Evolutionary conservation across 371 early-diverging fungal species (phyloP), one percentile per base, ranked within the genome.

Genomic region (Mortierella sp.): DNA sequence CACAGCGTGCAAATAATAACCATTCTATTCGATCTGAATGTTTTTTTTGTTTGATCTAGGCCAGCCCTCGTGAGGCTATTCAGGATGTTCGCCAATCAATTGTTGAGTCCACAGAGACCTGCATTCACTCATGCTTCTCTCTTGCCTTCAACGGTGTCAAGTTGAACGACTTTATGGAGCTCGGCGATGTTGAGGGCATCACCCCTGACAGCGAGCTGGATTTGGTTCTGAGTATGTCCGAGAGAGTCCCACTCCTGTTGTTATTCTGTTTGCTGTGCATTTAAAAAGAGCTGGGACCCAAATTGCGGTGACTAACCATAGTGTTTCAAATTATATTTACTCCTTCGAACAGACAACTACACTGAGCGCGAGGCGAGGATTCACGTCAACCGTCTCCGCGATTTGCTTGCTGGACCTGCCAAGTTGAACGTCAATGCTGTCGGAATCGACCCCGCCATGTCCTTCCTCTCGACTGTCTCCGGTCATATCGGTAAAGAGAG

Each of bases 341-440:
- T 19, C 55, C 31, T 28, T 10, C 1, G 34, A 51, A 48, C 53
- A 86, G 86, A 86, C 80, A 86, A 86, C 50, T 98, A 97, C 87
- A 96, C 93, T 57, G 98, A 97, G 77, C 95, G 97, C 71, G 98
- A 98, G 83, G 95, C 95, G 6, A 94, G 97, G 73, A 88, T 97
- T 71, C 98, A 98, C 81, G 89, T 98, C 83, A 93, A 91, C 75
- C 95, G 97, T 71, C 90, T 98, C 37, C 93, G 97, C 53, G 97
- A 98, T 87, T 84, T 97, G 48, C 90, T 98, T 69, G 93, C 91
- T 59, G 95, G 95, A 24, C 95, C 96, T 67, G 92, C 93, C 77
- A 93, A 93, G 59, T 90, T 93, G 13, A 91, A 90, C n/a, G 87
- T 94, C 28, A 89, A 91, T 43, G 89, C 91, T 44, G 89, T 92